Evolutionary conservation across 2,329 filamentous ascomycete genomes (phyloP), one percentile per base, ranked within the genome.

Genomic region (Metarhizium rileyi): DNA sequence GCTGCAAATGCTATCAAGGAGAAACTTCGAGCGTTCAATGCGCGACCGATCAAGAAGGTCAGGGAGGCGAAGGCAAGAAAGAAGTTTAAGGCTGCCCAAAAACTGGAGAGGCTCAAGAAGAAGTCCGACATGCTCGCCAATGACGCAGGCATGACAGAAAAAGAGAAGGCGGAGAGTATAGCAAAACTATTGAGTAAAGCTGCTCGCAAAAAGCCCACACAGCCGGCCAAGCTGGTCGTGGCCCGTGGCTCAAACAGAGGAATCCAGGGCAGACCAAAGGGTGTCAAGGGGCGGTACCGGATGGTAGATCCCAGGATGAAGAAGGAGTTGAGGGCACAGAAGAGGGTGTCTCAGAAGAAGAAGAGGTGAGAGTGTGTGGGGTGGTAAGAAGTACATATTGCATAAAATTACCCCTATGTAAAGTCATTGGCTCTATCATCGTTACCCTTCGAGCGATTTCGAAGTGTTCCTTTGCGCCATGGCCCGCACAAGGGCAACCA

Each of bases 11-110:
- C 93, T 2, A 96, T 98, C 73, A 90, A 93, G 67, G 91, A 96
- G 63, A 98, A 98, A 71, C 66, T 87, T 63, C 86, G 91, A 28
- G 90, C 93, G 0, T 80, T 95, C 59, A 97, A 98, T 65, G 93
- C 91, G 7, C 83, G 93, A 28, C 93, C 93, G 1, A 97, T 97
- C 80, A 98, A 98, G 78, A 98, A 98, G 75, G 93, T 98, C 28
- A 86, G 87, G 59, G 93, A 98, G 70, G 93, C 93, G 23, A 90
- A 94, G 70, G 91, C 90, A 33, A 80, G 93, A 52, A 98, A 98
- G 83, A 97, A 96, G 74, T 85, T 95, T 69, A 94, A 94, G 78
- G 84, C 90, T 8, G 91, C 89, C 1, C 87, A 94, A 69, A 79
- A 81, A 51, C 71, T 98, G 27, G 93, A 98, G 77, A 96, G 95